phyloP scores from a whole-genome alignment of 1,139 yeast genomes.

The Candida mesenterica region DNA sequence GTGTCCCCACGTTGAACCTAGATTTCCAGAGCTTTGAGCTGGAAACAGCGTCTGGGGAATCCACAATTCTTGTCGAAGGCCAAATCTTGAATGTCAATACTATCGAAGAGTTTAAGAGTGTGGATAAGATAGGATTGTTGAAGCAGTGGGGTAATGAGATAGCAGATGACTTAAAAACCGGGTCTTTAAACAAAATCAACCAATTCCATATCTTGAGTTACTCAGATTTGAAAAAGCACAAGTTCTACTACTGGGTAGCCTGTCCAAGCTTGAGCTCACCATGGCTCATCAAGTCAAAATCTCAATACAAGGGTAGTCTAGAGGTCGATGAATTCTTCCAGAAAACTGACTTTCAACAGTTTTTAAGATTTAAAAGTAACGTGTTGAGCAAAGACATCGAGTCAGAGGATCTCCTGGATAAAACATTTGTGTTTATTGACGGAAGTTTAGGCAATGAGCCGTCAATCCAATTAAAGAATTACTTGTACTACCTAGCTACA shows the following conservation, averaged over 20 bases:
- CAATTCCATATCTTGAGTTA: constrained; percentile 64
- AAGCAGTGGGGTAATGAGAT: constrained; percentile 40
- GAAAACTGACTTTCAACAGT: constrained; percentile 8
- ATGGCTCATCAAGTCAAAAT: constrained; percentile 29
- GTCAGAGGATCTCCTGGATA: constrained; percentile 5
- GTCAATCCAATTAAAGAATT: constrained; percentile 65
- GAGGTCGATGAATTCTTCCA: background rate
- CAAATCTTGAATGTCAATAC: constrained; percentile 68
- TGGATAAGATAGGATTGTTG: constrained; percentile 61
- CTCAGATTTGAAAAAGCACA: constrained; percentile 86
- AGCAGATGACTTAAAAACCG: constrained; percentile 15
- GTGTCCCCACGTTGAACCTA: constrained; percentile 37
- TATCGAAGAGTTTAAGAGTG: constrained; percentile 72
- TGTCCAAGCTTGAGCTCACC: constrained; percentile 60
- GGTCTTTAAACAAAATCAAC: constrained; percentile 19
- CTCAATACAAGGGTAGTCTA: constrained; percentile 1
- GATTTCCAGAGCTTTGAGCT: constrained; percentile 46
- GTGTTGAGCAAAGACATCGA: constrained; percentile 4
- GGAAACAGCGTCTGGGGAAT: constrained; percentile 8
- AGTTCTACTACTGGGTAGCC: constrained; percentile 87
- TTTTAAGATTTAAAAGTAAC: constrained; percentile 14
- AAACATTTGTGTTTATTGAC: constrained; percentile 57
- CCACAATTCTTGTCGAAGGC: constrained; percentile 19
- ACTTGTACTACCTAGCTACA: constrained; percentile 52
- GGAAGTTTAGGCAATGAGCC: constrained; percentile 50